Conservation (phyloP, 768 basidiomycete species). For the Ephemerocybe angulata region DNA sequence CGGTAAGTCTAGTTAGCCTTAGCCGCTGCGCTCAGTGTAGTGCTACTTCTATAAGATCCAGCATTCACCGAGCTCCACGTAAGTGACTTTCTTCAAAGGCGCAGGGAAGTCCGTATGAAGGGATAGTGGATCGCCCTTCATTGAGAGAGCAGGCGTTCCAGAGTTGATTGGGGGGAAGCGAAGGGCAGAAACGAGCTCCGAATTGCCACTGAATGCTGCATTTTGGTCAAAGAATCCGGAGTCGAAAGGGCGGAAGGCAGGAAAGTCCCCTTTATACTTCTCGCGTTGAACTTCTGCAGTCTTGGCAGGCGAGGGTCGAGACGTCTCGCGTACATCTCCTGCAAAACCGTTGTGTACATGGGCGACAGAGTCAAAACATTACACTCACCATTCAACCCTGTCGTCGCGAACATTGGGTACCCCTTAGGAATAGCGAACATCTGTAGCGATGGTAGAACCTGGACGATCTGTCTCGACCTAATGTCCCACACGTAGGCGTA, state of each 20-base stretch:
- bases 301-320: neutral
- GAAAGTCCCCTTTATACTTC: neutral
- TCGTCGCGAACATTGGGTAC: neutral
- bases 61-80: conserved; percentile 60
- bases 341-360: neutral
- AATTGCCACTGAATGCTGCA: neutral
- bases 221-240: conserved; percentile 6
- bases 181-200: neutral
- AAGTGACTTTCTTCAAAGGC: conserved; percentile 43
- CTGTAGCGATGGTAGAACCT: conserved; percentile 45
- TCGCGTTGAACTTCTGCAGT: neutral
- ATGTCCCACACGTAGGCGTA: conserved; percentile 64
- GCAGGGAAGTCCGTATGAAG: conserved; percentile 3
- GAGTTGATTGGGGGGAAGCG: neutral
- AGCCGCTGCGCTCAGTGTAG: too few species aligned
- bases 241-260: neutral
- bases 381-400: neutral
- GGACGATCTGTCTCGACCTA: conserved; percentile 42
- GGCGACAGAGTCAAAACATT: neutral
- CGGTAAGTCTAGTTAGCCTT: too few species aligned
- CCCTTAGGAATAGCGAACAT: neutral
- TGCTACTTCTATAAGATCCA: too few species aligned
- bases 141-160: neutral
- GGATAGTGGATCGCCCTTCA: neutral
- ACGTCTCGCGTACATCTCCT: neutral